phyloP scores from a whole-genome alignment of 1,284 basidiomycete genomes.

The Irpex sp. region DNA sequence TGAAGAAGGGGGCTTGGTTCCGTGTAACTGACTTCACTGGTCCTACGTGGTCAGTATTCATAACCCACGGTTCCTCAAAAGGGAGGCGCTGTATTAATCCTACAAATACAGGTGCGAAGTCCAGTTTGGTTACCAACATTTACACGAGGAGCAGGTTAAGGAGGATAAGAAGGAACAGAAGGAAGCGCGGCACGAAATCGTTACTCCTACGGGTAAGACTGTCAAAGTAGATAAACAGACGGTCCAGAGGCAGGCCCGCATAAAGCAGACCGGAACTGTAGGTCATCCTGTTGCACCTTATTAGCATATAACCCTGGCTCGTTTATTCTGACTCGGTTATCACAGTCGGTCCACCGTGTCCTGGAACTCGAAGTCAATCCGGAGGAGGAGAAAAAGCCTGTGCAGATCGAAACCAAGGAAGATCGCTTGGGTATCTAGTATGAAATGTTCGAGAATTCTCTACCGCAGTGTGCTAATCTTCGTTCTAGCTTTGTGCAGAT shows the following conservation, averaged over 20 bases:
- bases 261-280: constrained; percentile 48
- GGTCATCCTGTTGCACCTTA: constrained; percentile 15
- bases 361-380: constrained; percentile 73
- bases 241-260: constrained; percentile 57
- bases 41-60: constrained; percentile 44
- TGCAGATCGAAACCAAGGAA: constrained; percentile 47
- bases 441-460: neutral
- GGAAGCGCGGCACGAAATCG: constrained; percentile 48
- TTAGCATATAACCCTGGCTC: neutral
- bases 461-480: neutral
- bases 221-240: constrained; percentile 54
- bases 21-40: constrained; percentile 43
- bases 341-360: constrained; percentile 67
- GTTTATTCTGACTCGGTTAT: neutral
- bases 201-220: constrained; percentile 55
- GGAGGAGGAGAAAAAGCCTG: constrained; percentile 38
- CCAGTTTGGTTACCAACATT: constrained; percentile 71
- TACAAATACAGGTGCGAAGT: constrained; percentile 58
- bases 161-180: constrained; percentile 49
- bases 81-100: neutral
- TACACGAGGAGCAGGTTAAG: constrained; percentile 32
- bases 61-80: neutral
- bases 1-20: constrained; percentile 19
- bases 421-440: constrained; percentile 72
- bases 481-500: constrained; percentile 54